Base-by-base conservation (phyloP, 768 basidiomycete species). In the Tubosaeta brunneosetosa region DNA sequence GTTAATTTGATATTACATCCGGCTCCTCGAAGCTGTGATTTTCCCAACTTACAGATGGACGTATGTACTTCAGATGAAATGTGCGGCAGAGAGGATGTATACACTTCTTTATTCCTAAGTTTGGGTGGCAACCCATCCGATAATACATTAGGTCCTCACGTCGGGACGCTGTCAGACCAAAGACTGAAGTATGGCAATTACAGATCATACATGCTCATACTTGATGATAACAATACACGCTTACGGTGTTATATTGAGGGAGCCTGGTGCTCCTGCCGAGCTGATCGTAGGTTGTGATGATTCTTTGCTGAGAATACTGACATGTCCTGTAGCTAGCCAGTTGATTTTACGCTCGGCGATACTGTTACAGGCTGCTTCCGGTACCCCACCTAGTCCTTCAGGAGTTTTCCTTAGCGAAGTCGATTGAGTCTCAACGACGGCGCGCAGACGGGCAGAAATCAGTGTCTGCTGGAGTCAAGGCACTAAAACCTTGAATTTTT, bases 61-160 rank as follows among this genome's bases (percentile, higher is more conserved):
- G 91, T 90, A 26, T 83, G 85, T 49, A 83, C 85, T 55, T 81
- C 82, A 56, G 88, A 88, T 60, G 77, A 82, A 4, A 70, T 83
- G n/a, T 76, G 77, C 19, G 73, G 77, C 17, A 74, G 77, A 45
- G 80, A 79, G 53, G 76, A 79, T 60, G 80, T n/a, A n/a, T n/a
- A n/a, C n/a, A n/a, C n/a, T n/a, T 11, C 22, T 31, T 31, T 37
- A 19, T 25, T 60, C 14, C 61, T 29, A 25, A 25, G 14, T 16
- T n/a, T 55, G 86, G 84, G 83, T 41, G 81, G 82, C 58, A 89
- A 93, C 61, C 78, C 82, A 3, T 95, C 93, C 66, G 91, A 95
- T 61, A 91, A 95, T 68, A 83, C 81, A 2, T 79, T 95, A 31
- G 92, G 94, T 65, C 73, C 88, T 46, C 80, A 81, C 42, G 86